Conservation (phyloP, 108 stramenopile species). For the Chaetoceros tenuissimus region DNA sequence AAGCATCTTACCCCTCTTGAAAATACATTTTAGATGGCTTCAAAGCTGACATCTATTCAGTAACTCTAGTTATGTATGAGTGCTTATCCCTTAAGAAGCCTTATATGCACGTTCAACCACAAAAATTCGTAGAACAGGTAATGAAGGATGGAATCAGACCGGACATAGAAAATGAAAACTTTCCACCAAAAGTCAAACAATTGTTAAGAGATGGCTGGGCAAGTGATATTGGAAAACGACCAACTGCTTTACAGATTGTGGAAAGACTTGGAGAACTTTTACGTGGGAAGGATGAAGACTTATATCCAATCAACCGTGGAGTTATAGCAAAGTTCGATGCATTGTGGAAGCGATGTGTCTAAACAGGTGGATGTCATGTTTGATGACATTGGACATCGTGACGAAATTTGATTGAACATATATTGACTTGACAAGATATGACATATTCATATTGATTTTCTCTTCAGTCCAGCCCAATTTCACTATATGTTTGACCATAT, state of each 20-base stretch:
- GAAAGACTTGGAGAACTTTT: background rate
- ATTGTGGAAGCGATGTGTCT: no score
- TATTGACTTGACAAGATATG: no score
- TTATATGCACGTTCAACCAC: background rate
- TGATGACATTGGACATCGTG: no score
- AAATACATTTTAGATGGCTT: no score
- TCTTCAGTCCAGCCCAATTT: no score
- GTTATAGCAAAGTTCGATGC: background rate
- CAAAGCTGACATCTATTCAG: background rate
- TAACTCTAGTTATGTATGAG: background rate
- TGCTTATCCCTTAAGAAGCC: background rate
- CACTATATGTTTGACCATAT: no score
- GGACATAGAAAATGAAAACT: background rate
- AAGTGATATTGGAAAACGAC: background rate
- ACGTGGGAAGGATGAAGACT: background rate
- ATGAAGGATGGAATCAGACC: background rate
- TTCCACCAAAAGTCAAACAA: background rate
- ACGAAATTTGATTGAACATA: no score
- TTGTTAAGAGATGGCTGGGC: background rate
- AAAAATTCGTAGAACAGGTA: background rate
- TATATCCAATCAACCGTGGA: background rate
- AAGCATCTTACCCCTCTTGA: no score
- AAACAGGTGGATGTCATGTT: no score
- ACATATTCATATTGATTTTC: no score
- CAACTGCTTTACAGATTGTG: background rate